Evolutionary conservation across 1,284 basidiomycete species (phyloP), one percentile per base, ranked within the genome.

Genomic region (Moniliophthora roreri): DNA sequence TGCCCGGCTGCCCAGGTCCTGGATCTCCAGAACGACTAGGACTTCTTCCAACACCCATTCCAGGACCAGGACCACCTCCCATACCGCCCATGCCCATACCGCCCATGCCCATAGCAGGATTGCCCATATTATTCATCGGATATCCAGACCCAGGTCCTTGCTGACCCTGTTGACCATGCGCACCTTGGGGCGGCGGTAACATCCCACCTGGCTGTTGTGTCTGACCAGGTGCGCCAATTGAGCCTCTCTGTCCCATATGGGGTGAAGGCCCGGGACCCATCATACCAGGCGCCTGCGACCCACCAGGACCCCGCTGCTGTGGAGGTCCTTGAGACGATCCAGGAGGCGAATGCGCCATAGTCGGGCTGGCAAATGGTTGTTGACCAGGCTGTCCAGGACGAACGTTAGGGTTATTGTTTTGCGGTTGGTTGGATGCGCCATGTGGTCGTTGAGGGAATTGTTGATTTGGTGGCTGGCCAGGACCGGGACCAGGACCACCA

Each of bases 181-280:
- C 7, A 32, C 28, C 28, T 32, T 32, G 28, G 44, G 70, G 71
- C 1, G 79, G 80, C 0, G 84, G 84, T n/a, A 72, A 71, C 81
- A 85, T 82, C 8, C 69, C 66, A 3, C 68, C 63, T 1, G 76
- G 77, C 42, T n/a, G n/a, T n/a, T n/a, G n/a, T n/a, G n/a, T n/a
- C n/a, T 32, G 28, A 32, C 41, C 41, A 24, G 41, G 20, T 3
- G 20, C 20, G 15, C 41, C 20, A 24, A 58, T 65, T 61, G 28
- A 32, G 11, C 28, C 28, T 32, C 80, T 72, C 32, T 75, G 72
- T 6, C 66, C 58, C 62, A 82, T 69, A 57, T 77, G 79, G 5
- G 75, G 80, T 21, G 79, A 79, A 0, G 73, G 77, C 15, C 70
- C 71, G 16, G 62, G 56, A 18, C 83, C 70, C 76, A 83, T 80